Conservation (phyloP, 2,329 filamentous ascomycete species). For the Dactylellina leptospora region DNA sequence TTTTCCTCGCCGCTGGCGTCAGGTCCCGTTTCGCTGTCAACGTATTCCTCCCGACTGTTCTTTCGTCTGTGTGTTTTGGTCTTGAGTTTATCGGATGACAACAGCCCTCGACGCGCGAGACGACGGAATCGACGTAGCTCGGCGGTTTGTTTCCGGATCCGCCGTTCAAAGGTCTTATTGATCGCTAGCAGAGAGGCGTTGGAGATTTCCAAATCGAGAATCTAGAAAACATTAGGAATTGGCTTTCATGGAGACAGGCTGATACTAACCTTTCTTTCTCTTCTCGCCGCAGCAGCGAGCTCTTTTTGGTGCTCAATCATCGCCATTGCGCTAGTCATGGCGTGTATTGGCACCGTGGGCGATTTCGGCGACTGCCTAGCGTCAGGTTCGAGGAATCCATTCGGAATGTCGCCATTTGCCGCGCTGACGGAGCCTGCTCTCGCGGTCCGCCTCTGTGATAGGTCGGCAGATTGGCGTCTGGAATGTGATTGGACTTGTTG, state of each 20-base stretch:
- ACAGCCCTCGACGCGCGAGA: slow-evolving; percentile 80
- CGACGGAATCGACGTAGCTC: slow-evolving; percentile 86
- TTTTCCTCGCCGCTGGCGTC: slow-evolving; percentile 61
- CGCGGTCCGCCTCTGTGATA: slow-evolving; percentile 16
- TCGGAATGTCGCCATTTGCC: slow-evolving; percentile 19
- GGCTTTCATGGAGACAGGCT: not conserved
- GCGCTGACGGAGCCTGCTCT: slow-evolving; percentile 36
- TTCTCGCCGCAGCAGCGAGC: slow-evolving; percentile 83
- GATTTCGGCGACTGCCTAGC: slow-evolving; percentile 49
- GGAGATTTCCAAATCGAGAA: slow-evolving; percentile 89
- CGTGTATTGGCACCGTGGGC: slow-evolving; percentile 35
- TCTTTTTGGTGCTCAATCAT: slow-evolving; percentile 74
- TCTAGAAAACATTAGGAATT: slow-evolving; percentile 40
- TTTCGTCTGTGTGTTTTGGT: slow-evolving; percentile 29
- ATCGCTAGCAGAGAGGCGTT: slow-evolving; percentile 95
- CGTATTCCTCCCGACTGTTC: slow-evolving; percentile 56
- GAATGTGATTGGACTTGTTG: slow-evolving; percentile 63
- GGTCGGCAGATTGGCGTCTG: slow-evolving; percentile 37
- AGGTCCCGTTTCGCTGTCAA: slow-evolving; percentile 54
- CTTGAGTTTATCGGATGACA: slow-evolving; percentile 64
- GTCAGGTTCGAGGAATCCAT: slow-evolving; percentile 11
- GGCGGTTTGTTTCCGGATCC: slow-evolving; percentile 87
- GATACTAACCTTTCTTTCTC: slow-evolving; percentile 80
- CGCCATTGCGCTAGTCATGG: slow-evolving; percentile 58
- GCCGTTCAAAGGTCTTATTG: slow-evolving; percentile 88